Conservation (phyloP, 148 eudicot genomes). For the Linanthus parryae region DNA sequence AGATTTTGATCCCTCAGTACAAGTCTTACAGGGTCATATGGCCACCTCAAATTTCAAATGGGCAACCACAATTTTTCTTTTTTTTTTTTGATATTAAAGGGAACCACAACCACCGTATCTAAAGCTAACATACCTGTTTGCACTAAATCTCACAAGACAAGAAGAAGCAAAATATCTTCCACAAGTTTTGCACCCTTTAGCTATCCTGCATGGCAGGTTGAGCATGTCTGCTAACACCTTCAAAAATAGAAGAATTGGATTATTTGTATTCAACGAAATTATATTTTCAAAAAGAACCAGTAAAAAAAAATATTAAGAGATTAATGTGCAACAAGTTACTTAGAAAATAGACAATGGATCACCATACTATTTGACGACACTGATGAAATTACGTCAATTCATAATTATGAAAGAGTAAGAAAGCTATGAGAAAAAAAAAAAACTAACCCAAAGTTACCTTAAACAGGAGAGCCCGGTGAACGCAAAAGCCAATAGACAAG, state of each 20-base stretch:
- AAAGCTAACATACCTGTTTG: constrained; percentile 14
- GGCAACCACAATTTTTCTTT: neutral
- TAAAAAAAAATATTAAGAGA: too few species aligned
- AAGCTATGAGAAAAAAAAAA: neutral
- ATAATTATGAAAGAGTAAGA: neutral
- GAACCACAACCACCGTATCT: too few species aligned
- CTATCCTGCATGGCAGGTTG: constrained; percentile 21
- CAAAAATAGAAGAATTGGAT: too few species aligned
- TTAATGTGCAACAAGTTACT: too few species aligned
- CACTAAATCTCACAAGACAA: constrained; percentile 26
- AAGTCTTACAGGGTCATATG: too few species aligned
- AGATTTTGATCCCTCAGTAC: too few species aligned
- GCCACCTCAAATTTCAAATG: neutral
- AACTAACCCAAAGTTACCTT: constrained; percentile 36
- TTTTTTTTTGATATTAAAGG: too few species aligned
- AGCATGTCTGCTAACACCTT: constrained; percentile 23
- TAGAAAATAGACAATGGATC: too few species aligned
- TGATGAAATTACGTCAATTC: neutral
- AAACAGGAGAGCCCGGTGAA: constrained; percentile 64
- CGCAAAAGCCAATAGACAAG: constrained; percentile 56
- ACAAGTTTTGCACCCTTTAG: constrained; percentile 27
- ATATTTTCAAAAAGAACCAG: too few species aligned
- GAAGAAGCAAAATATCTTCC: constrained; percentile 17
- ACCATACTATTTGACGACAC: too few species aligned
- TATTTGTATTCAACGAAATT: too few species aligned